Conservation (phyloP, 164 flowering plant genomes). For the Saururus chinensis region DNA sequence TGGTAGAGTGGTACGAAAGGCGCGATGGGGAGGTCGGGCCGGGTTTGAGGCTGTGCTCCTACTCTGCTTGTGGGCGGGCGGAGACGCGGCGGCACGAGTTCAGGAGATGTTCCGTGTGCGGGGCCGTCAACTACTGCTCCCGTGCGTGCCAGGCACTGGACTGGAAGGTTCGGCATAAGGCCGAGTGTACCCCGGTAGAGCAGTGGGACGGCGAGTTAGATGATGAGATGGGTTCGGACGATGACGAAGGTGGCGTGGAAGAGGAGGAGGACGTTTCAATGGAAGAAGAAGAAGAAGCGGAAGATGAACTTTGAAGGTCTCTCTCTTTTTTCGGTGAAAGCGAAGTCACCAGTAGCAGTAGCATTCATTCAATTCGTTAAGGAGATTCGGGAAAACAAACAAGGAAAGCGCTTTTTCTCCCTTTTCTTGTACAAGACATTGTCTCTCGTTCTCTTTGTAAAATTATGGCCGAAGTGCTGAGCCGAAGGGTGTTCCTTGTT, state of each 20-base stretch:
- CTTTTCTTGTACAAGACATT: too few species aligned
- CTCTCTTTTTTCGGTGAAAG: too few species aligned
- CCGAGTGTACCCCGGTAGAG: conserved; percentile 53
- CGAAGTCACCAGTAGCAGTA: too few species aligned
- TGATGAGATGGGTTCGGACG: conserved; percentile 3
- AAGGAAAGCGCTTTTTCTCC: too few species aligned
- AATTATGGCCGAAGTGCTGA: too few species aligned
- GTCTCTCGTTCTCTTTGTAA: too few species aligned
- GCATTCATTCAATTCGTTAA: too few species aligned
- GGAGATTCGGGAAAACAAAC: too few species aligned
- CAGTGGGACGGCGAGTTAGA: conserved; percentile 32
- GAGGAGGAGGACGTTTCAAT: conserved; percentile 9
- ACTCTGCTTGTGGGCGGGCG: conserved; percentile 73
- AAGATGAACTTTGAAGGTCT: too few species aligned
- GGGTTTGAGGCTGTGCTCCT: conserved; percentile 67
- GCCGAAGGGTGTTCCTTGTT: too few species aligned
- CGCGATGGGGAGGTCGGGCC: conserved; percentile 24
- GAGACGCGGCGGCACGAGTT: conserved; percentile 84
- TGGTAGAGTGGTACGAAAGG: conserved; percentile 60
- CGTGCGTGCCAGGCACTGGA: conserved; percentile 97
- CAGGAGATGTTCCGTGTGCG: conserved; percentile 86
- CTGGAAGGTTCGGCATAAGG: conserved; percentile 81
- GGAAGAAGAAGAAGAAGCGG: conserved; percentile 3
- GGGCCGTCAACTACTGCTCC: conserved; percentile 80
- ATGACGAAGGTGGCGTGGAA: conserved; percentile 15